Conservation (phyloP, 2,329 filamentous ascomycete species). For the Exophiala xenobiotica region DNA sequence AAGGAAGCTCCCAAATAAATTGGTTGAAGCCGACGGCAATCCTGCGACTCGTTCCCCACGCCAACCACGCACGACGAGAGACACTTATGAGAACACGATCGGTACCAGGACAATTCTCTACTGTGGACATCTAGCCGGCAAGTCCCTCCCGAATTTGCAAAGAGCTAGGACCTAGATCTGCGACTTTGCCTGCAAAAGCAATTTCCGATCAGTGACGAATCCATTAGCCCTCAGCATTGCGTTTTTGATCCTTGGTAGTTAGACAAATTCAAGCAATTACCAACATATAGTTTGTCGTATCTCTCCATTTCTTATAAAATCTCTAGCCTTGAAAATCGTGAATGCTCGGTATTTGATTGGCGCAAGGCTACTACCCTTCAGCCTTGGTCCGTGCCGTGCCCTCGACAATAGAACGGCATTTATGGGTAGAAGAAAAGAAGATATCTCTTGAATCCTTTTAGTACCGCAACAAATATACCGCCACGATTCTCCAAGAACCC, state of each 20-base stretch:
- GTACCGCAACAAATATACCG: neutral
- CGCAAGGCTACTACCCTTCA: neutral
- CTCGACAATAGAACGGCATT: too few species aligned
- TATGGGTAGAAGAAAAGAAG: too few species aligned
- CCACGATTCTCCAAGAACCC: too few species aligned
- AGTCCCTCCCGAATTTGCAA: conserved; percentile 9
- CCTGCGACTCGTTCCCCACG: conserved; percentile 15
- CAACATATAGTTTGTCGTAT: neutral
- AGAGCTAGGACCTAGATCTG: conserved; percentile 21
- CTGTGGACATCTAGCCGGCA: conserved; percentile 21
- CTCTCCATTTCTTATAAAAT: too few species aligned
- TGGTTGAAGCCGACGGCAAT: conserved; percentile 7
- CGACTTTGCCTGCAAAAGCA: conserved; percentile 21
- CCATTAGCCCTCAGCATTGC: conserved; percentile 16
- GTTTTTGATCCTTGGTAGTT: conserved; percentile 26
- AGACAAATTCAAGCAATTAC: conserved; percentile 25
- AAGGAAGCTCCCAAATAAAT: conserved; percentile 74
- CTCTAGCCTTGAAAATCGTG: neutral
- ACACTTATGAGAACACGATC: conserved; percentile 17
- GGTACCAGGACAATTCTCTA: conserved; percentile 15
- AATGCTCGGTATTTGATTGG: neutral
- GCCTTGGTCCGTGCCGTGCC: too few species aligned
- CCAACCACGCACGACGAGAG: conserved; percentile 21
- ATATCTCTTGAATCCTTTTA: neutral
- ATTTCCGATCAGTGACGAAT: conserved; percentile 16